Conservation (phyloP, 352 stramenopile species). For the Pythium phragmiticola region DNA sequence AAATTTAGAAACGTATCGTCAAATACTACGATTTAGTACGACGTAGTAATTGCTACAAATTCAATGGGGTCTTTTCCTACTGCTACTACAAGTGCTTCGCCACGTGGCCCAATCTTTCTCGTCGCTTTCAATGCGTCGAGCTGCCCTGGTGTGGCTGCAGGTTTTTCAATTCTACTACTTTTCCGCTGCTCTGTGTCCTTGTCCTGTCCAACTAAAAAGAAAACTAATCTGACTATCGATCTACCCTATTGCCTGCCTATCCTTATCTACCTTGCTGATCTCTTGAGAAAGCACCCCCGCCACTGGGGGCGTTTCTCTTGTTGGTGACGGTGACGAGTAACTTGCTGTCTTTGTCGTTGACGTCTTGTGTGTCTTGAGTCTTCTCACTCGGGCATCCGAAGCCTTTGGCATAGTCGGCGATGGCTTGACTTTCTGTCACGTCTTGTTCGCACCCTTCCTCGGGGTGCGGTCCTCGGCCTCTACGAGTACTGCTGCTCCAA, state of each 20-base stretch:
- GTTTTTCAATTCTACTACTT: constrained; percentile 8
- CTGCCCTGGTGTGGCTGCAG: neutral
- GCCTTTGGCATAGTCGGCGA: neutral
- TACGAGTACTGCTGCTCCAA: constrained; percentile 42
- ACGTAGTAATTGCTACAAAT: constrained; percentile 1
- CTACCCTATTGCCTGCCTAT: constrained; percentile 30
- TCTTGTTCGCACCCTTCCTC: constrained; percentile 14
- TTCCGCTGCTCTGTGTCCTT: neutral
- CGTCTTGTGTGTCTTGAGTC: neutral
- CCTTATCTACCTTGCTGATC: constrained; percentile 13
- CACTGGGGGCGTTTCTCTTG: neutral
- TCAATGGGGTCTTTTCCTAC: neutral
- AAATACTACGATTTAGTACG: neutral
- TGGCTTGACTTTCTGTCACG: neutral
- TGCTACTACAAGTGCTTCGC: neutral
- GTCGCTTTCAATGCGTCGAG: neutral
- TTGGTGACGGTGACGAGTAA: neutral
- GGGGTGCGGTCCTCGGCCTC: constrained; percentile 17
- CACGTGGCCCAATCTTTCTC: neutral
- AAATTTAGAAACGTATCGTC: neutral
- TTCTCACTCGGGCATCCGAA: neutral
- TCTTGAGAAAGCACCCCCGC: neutral
- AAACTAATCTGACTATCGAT: constrained; percentile 31
- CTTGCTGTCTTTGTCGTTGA: neutral
- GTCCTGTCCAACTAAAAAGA: constrained; percentile 21